A percentile compares a stretch with the other conserved stretches of the same genome.
These are phyloP conservation scores for Echinosophora koreensis DNA, from an alignment of 306 rosid species.

Conservation along the genomic window DNA sequence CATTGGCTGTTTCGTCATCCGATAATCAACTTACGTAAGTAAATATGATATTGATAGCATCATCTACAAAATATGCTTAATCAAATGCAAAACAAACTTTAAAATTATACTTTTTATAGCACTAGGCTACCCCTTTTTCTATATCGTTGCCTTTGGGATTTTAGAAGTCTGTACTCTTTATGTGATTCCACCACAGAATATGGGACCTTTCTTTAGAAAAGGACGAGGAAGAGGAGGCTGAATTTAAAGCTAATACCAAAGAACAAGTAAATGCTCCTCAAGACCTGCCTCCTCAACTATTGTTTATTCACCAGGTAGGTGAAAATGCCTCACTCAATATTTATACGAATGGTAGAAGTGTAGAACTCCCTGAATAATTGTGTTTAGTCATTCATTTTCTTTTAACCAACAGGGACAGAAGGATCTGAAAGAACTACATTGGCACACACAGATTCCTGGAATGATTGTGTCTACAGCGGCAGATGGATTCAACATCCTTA, in stretches of 20 bases:
- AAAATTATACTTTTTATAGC: background rate
- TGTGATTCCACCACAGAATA: conserved; percentile 64
- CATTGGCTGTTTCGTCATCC: conserved; percentile 86
- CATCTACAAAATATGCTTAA: background rate
- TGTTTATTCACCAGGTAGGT: conserved; percentile 90
- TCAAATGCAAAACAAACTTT: conserved; percentile 5
- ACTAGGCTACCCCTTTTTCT: background rate
- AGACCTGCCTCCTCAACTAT: conserved; percentile 97
- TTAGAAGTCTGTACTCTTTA: background rate
- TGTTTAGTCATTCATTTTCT: conserved; percentile 11
- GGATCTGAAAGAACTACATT: conserved; percentile 91
- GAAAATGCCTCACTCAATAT: background rate
- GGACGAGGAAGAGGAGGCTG: conserved; percentile 97
- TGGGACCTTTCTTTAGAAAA: conserved; percentile 97
- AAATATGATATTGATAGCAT: background rate
- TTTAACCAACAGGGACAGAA: conserved; percentile 80
- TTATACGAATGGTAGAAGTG: background rate
- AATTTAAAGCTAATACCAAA: conserved; percentile 79
- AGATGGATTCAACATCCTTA: conserved; percentile 89
- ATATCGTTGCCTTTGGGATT: background rate
- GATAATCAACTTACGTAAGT: conserved; percentile 97
- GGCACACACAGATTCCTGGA: conserved; percentile 97
- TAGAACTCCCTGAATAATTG: conserved; percentile 8
- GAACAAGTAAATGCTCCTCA: conserved; percentile 87
- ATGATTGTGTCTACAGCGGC: conserved; percentile 93